Evolutionary conservation across 23 red algal species (phyloP).

Genomic region (Gracilaria domingensis): DNA sequence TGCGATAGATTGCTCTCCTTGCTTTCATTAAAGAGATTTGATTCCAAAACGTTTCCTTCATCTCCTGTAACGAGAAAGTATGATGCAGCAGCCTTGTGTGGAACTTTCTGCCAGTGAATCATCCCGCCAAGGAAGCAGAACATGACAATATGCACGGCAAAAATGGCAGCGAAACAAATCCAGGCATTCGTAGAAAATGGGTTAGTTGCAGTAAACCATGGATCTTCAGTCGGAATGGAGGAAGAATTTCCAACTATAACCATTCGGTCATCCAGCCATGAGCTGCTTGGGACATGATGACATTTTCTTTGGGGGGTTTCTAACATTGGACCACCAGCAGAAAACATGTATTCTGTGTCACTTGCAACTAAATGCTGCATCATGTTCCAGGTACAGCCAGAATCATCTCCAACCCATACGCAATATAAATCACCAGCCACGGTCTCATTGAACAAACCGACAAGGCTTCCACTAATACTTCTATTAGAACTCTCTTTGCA

Average conservation of each 20-base stretch:
- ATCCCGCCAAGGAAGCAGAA: background rate
- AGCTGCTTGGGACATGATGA: conserved; percentile 8
- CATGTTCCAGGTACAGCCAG: background rate
- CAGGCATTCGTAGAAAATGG: background rate
- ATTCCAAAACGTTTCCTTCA: background rate
- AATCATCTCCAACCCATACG: background rate
- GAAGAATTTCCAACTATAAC: conserved; percentile 24
- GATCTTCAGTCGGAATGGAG: background rate
- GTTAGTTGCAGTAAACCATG: background rate
- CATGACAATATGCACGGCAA: background rate
- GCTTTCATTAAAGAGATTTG: background rate
- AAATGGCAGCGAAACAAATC: background rate
- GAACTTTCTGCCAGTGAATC: background rate
- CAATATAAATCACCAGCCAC: background rate
- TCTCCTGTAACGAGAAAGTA: background rate
- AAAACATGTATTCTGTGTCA: background rate
- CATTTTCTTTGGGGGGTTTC: conserved; percentile 37
- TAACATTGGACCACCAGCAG: conserved; percentile 12
- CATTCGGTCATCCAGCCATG: conserved; percentile 29
- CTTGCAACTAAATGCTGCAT: background rate
- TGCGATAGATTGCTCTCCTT: background rate
- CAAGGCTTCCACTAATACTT: background rate
- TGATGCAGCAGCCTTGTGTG: background rate
- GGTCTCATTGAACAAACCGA: background rate
- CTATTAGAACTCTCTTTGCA: background rate